phyloP scores from a whole-genome alignment of 2,329 filamentous ascomycete species.

The Pseudogymnoascus sp. region DNA sequence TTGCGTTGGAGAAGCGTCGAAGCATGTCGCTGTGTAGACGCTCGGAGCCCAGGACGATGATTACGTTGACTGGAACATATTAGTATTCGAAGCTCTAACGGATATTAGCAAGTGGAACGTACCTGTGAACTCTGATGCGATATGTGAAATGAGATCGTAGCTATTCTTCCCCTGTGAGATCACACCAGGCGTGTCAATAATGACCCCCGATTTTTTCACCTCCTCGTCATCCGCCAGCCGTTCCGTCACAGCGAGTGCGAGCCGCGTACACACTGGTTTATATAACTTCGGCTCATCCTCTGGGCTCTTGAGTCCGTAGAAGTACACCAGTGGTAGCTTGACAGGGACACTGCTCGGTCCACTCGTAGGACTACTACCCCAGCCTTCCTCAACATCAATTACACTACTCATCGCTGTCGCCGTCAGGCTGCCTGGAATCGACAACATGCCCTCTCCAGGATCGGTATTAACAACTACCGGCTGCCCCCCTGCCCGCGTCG shows the following conservation, averaged over 20 bases:
- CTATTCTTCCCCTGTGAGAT: constrained; percentile 56
- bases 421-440: constrained; percentile 71
- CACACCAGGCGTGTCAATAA: constrained; percentile 75
- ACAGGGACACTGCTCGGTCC: constrained; percentile 82
- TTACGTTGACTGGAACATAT: constrained; percentile 53
- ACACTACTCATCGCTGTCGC: constrained; percentile 81
- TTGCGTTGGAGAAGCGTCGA: constrained; percentile 52
- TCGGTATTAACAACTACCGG: constrained; percentile 81
- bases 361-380: constrained; percentile 84
- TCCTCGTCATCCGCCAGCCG: constrained; percentile 67
- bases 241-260: constrained; percentile 71
- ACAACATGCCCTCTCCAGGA: constrained; percentile 69
- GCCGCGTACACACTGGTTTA: constrained; percentile 61
- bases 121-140: constrained; percentile 61
- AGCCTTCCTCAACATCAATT: constrained; percentile 81
- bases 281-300: constrained; percentile 67
- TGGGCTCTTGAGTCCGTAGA: constrained; percentile 66
- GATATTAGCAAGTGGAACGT: constrained; percentile 18
- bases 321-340: constrained; percentile 85
- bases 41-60: constrained; percentile 75
- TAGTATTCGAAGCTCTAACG: constrained; percentile 7
- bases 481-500: constrained; percentile 62
- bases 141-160: constrained; percentile 72
- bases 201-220: constrained; percentile 64
- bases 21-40: constrained; percentile 66